Evolutionary conservation across 1,284 basidiomycete genomes (phyloP), one percentile per base, ranked within the genome.

Genomic region (Macrocybe sp.): DNA sequence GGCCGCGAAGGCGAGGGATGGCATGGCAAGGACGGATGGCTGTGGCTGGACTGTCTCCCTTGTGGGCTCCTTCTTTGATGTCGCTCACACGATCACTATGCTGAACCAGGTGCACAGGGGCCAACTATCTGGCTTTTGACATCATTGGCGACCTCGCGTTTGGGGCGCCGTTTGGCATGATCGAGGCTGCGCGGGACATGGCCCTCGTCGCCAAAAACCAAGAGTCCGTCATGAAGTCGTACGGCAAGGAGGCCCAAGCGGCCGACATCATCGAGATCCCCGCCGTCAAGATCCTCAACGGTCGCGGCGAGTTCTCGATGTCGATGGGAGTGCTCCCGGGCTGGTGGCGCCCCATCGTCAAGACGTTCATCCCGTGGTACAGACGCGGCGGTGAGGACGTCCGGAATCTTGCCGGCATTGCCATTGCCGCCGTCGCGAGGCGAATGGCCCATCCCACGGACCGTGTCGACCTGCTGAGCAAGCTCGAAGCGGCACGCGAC

Each of bases 111-210:
- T 3, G 30, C 10, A 41, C 48, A 72, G 69, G 67, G 69, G 56
- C 61, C 28, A 76, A 76, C 53, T 77, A 86, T 62, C 84, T 94
- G 41, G 90, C 89, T 0, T 96, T 96, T 63, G 92, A 94, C 65
- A 89, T 91, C 57, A 89, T 94, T 45, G 85, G 87, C 48, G 86
- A 90, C 61, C 75, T 92, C 28, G 89, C 90, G 0, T 94, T 94
- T 56, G 92, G 92, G 7, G 78, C 79, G 8, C 85, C 93, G 0
- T 96, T 97, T 57, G 92, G 91, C 30, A 97, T 97, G 93, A 74
- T 97, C 50, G 64, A 80, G 46, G 79, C 83, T 5, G 85, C 78
- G 35, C 78, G 79, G 49, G 91, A 94, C 63, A 76, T 81, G 8
- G 91, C 88, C 1, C 75, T 81, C 6, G 84, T 74, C 0, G 72